Evolutionary conservation across 805 yeast genomes (phyloP).

Genomic region (Lipomyces oligophaga): DNA sequence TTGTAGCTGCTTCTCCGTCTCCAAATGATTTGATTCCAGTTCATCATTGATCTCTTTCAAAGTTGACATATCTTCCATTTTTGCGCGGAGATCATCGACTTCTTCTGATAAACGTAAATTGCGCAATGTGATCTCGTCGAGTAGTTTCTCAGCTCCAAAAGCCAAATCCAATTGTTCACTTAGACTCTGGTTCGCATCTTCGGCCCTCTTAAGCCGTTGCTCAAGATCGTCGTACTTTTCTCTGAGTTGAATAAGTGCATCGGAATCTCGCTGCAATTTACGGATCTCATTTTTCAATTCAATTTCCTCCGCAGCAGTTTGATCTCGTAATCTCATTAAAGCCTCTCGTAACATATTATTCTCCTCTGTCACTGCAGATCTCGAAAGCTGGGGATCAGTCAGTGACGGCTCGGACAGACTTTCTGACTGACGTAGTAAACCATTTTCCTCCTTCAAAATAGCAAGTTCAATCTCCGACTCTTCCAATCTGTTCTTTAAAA

Average conservation of each 20-base stretch:
- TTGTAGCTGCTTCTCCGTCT: conserved; percentile 44
- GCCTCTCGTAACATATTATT: conserved; percentile 47
- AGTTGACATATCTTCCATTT: conserved; percentile 51
- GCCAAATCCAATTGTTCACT: conserved; percentile 37
- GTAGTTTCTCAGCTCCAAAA: conserved; percentile 38
- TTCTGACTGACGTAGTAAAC: conserved; percentile 2
- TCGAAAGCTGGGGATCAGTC: too few species aligned
- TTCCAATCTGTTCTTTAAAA: conserved; percentile 24
- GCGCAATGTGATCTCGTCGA: conserved; percentile 40
- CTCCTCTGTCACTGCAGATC: conserved; percentile 24
- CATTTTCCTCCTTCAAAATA: conserved; percentile 32
- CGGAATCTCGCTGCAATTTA: conserved; percentile 23
- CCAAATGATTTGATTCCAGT: conserved; percentile 46
- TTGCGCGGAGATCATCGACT: conserved; percentile 40
- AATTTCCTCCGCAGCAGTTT: conserved; percentile 28
- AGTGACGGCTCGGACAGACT: too few species aligned
- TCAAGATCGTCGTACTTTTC: conserved; percentile 9
- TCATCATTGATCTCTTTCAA: conserved; percentile 51
- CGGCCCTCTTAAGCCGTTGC: conserved; percentile 11
- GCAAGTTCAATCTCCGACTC: conserved; percentile 33
- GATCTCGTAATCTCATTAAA: conserved; percentile 39
- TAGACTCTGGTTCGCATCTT: conserved; percentile 25
- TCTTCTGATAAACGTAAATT: conserved; percentile 40
- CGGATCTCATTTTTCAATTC: conserved; percentile 25
- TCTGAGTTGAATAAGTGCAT: conserved; percentile 4